Conservation (phyloP, 352 stramenopile species). For the Globisporangium emineosum region DNA sequence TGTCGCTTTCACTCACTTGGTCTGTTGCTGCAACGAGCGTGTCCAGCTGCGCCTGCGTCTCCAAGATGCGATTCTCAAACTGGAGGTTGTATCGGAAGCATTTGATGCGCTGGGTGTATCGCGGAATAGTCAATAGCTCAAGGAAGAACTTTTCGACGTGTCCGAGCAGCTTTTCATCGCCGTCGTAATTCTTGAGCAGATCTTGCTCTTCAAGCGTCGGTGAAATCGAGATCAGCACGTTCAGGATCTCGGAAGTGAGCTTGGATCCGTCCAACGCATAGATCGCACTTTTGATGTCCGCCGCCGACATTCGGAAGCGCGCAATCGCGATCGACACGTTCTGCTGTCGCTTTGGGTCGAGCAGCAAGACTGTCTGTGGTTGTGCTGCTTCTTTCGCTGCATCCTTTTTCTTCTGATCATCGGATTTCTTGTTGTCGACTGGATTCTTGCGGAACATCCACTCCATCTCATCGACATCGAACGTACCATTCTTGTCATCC, state of each 20-base stretch:
- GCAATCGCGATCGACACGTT: constrained; percentile 98
- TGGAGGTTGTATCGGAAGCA: constrained; percentile 85
- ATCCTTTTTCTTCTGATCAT: constrained; percentile 80
- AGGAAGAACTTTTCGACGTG: constrained; percentile 89
- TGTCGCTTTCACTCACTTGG: constrained; percentile 76
- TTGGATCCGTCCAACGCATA: constrained; percentile 72
- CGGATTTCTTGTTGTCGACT: constrained; percentile 50
- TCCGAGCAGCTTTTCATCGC: constrained; percentile 79
- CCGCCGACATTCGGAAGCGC: constrained; percentile 91
- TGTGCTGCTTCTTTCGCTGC: constrained; percentile 33
- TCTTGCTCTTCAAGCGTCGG: constrained; percentile 89
- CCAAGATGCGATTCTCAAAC: constrained; percentile 82
- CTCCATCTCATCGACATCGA: constrained; percentile 84
- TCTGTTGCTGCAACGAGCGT: constrained; percentile 79
- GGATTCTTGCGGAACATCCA: constrained; percentile 89
- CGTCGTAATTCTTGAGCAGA: constrained; percentile 90
- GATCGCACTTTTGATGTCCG: constrained; percentile 85
- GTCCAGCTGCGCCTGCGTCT: constrained; percentile 81
- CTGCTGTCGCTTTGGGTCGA: constrained; percentile 96
- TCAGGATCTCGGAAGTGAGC: constrained; percentile 80
- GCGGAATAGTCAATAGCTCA: constrained; percentile 79
- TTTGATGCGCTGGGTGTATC: constrained; percentile 88
- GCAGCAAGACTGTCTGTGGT: constrained; percentile 79
- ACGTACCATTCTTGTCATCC: constrained; percentile 56
- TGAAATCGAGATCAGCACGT: constrained; percentile 86